Base-by-base conservation (phyloP, 768 basidiomycete species). In the Naganishia kalamii region DNA sequence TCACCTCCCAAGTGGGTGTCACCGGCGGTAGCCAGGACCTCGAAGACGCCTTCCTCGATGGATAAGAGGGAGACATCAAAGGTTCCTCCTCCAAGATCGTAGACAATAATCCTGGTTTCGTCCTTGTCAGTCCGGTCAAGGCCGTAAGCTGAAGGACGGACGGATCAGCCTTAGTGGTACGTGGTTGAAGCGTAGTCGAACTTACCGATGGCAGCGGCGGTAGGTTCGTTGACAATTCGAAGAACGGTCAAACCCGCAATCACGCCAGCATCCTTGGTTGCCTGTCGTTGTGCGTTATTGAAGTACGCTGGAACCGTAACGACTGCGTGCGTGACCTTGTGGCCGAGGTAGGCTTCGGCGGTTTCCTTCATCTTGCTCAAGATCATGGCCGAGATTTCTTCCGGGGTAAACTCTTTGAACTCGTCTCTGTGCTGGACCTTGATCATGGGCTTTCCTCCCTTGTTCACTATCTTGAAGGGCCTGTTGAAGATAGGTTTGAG, bases 151-250 rank as follows among this genome's bases (percentile, higher is more conserved):
- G 51, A 1, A 17, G 43, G 33, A 47, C 70, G 68, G 41, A 10
- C 17, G 19, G 30, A 46, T 48, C n/a, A 64, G 44, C 12, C 4
- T 44, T 15, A 12, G 25, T 44, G n/a, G 27, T 5, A 4, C 17
- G 17, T n/a, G 21, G 4, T 17, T 5, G 27, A 43, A 8, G 4
- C 1, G 2, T 4, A 15, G 12, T 1, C 2, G 10, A n/a, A 68
- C 75, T 70, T 54, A 76, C 74, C 93, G 74, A 97, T 97, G 69
- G 93, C 93, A 60, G 94, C 94, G 43, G 94, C 94, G 50, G 94
- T 98, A 41, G 94, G 92, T 80, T 98, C 94, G 82, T 97, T 97
- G 82, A 97, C 94, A 79, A 97, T 96, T 81, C 94, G 92, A 75
- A 94, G 89, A 67, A 97, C 89, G 77, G 94, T 92, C 70, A 98